A percentile compares a stretch with the other conserved stretches of the same genome.
Evolutionary conservation across 1,139 yeast genomes (phyloP).

Genomic region (Diutina sp.): DNA sequence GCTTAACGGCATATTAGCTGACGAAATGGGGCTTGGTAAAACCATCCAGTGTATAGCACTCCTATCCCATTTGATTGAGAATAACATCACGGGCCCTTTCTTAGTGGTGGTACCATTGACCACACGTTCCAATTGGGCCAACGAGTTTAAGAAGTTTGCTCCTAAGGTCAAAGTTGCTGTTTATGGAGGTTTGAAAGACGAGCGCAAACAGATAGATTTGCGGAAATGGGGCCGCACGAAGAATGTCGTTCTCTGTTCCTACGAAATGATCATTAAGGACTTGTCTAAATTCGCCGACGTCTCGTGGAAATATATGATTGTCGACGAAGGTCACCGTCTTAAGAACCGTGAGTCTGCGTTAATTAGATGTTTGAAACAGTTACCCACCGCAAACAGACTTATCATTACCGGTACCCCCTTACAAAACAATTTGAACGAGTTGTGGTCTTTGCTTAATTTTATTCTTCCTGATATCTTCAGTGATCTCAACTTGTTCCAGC

Average conservation of each 20-base stretch:
- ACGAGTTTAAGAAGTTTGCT: slow-evolving; percentile 60
- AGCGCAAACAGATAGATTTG: slow-evolving; percentile 21
- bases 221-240: slow-evolving; percentile 12
- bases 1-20: slow-evolving; percentile 86
- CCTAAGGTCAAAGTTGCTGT: slow-evolving; percentile 53
- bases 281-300: slow-evolving; percentile 34
- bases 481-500: slow-evolving; percentile 78
- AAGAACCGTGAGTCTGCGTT: slow-evolving; percentile 72
- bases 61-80: slow-evolving; percentile 63
- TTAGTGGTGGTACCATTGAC: slow-evolving; percentile 80
- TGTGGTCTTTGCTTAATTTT: slow-evolving; percentile 85
- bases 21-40: slow-evolving; percentile 95
- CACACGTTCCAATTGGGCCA: slow-evolving; percentile 75
- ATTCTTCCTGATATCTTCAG: slow-evolving; percentile 87
- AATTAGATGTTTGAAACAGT: slow-evolving; percentile 54
- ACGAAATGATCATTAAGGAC: slow-evolving; percentile 70
- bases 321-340: slow-evolving; percentile 92
- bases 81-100: slow-evolving; percentile 76
- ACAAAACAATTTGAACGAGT: slow-evolving; percentile 77
- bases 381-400: slow-evolving; percentile 56
- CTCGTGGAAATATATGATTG: slow-evolving; percentile 74
- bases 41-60: slow-evolving; percentile 80
- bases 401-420: slow-evolving; percentile 87
- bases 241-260: slow-evolving; percentile 63
- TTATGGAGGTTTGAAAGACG: slow-evolving; percentile 54